Evolutionary conservation across 495 filamentous ascomycete species (phyloP).

Genomic region (Letharia columbiana): DNA sequence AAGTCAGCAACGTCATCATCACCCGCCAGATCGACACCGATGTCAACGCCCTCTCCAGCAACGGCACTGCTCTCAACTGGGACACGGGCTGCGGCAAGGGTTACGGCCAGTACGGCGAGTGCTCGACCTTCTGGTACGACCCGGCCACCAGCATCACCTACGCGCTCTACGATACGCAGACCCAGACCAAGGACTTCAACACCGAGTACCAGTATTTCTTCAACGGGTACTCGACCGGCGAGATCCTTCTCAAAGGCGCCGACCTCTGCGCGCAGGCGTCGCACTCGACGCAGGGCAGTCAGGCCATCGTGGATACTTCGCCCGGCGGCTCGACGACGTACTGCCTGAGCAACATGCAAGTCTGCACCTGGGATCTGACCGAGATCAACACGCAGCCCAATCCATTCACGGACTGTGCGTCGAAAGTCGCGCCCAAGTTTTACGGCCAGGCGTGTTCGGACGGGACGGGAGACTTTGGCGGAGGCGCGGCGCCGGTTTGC

Average conservation of each 20-base stretch:
- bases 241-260: conserved; percentile 7
- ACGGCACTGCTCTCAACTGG: conserved; percentile 10
- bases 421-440: conserved; percentile 1
- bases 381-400: conserved; percentile 12
- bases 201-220: conserved; percentile 7
- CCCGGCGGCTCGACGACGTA: conserved; percentile 9
- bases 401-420: conserved; percentile 16
- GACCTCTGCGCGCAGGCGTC: conserved; percentile 17
- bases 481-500: not conserved
- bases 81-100: conserved; percentile 12
- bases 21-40: conserved; percentile 12
- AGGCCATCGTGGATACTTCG: conserved; percentile 1
- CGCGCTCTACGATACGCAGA: conserved; percentile 12
- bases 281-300: conserved; percentile 17
- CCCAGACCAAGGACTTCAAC: conserved; percentile 15
- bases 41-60: conserved; percentile 16
- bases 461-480: not conserved
- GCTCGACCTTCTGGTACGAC: conserved; percentile 17
- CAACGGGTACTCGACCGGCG: conserved; percentile 11
- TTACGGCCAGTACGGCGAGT: conserved; percentile 16
- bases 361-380: conserved; percentile 18
- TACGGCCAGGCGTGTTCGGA: not conserved
- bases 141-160: conserved; percentile 8
- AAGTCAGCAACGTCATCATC: conserved; percentile 14
- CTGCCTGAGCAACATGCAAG: conserved; percentile 12